A percentile compares a stretch with the other conserved stretches of the same genome.
Evolutionary conservation across 2,329 filamentous ascomycete species (phyloP).

Genomic region (Claviceps cyperi): DNA sequence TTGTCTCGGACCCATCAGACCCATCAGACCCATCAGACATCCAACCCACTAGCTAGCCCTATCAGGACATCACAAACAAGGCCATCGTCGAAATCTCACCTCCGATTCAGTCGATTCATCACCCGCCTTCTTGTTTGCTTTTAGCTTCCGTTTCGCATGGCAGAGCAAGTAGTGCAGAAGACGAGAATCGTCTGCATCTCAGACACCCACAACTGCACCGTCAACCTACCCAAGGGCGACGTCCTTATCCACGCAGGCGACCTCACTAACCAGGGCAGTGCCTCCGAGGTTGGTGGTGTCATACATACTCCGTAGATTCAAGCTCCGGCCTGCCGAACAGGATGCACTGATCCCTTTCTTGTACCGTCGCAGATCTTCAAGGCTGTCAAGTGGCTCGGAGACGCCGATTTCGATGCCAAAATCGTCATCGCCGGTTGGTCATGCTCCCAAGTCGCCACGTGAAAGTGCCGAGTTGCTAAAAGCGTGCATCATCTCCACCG

Average conservation of each 20-base stretch:
- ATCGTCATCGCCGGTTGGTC: slow-evolving; percentile 51
- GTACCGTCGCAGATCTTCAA: slow-evolving; percentile 34
- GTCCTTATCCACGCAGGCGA: slow-evolving; percentile 66
- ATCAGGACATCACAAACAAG: neutral
- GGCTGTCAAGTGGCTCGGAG: slow-evolving; percentile 52
- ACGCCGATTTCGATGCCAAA: slow-evolving; percentile 52
- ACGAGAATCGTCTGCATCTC: slow-evolving; percentile 62
- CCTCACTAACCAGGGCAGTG: slow-evolving; percentile 57
- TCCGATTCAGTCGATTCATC: neutral
- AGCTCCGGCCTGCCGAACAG: neutral
- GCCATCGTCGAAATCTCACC: neutral
- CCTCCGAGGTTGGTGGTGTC: slow-evolving; percentile 28
- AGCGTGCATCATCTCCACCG: neutral
- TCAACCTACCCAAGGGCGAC: slow-evolving; percentile 55
- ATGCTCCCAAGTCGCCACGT: neutral
- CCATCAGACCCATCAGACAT: neutral
- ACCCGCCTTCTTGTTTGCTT: neutral
- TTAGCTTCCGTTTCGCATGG: slow-evolving; percentile 2
- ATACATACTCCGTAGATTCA: neutral
- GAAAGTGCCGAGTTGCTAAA: neutral
- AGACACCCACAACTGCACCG: slow-evolving; percentile 56
- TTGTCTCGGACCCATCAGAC: too few species aligned
- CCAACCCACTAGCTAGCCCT: neutral
- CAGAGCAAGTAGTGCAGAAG: slow-evolving; percentile 17
- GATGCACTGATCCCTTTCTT: neutral